Percentiles rank a stretch among this genome's conserved stretches.
These are phyloP conservation scores for Exophiala sp. DNA, from an alignment of 2,329 filamentous ascomycete species.

Conservation along the genomic window DNA sequence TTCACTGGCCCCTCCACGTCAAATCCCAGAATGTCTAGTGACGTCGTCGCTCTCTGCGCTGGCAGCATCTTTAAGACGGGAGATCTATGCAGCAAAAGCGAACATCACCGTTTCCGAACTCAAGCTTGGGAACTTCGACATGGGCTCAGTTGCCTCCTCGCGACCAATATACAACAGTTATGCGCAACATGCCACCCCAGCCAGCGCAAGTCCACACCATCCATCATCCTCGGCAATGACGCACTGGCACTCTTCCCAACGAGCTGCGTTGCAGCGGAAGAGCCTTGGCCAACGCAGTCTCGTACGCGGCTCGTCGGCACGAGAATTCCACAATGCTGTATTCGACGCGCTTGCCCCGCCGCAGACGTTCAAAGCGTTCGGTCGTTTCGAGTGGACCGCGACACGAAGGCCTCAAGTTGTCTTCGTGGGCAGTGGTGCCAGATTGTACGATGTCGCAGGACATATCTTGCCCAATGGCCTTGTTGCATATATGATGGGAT, in stretches of 20 bases:
- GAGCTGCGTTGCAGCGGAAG: conserved; percentile 31
- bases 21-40: conserved; percentile 76
- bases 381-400: conserved; percentile 34
- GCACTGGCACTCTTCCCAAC: conserved; percentile 30
- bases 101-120: conserved; percentile 72
- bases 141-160: conserved; percentile 54
- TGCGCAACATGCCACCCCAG: conserved; percentile 7
- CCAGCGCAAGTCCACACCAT: conserved; percentile 1
- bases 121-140: conserved; percentile 86
- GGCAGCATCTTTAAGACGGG: conserved; percentile 69
- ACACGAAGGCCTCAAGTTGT: conserved; percentile 54
- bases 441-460: conserved; percentile 79
- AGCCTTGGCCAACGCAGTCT: conserved; percentile 34
- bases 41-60: conserved; percentile 82
- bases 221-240: conserved; percentile 17
- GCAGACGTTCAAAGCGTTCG: conserved; percentile 41
- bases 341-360: conserved; percentile 73
- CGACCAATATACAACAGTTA: conserved; percentile 31
- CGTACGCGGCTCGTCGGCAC: conserved; percentile 61
- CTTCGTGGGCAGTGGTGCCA: conserved; percentile 76
- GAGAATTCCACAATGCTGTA: conserved; percentile 76
- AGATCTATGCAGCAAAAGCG: conserved; percentile 65
- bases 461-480: conserved; percentile 68
- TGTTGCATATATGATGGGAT: conserved; percentile 91
- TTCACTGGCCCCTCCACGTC: conserved; percentile 40